Evolutionary conservation across 2,329 filamentous ascomycete species (phyloP).

Genomic region (Clarireedia sp.): DNA sequence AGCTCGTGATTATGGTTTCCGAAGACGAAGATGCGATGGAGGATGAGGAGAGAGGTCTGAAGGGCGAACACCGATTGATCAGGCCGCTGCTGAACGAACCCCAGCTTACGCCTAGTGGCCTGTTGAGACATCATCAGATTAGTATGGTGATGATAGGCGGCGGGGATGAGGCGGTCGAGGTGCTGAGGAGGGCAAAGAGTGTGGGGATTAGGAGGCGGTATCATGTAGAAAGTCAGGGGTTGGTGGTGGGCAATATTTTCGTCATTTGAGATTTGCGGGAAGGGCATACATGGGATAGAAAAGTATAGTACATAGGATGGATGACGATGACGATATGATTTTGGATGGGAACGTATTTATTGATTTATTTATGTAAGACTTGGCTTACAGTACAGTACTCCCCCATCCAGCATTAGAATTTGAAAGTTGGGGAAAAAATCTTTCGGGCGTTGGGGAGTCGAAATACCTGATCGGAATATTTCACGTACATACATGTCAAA

Average conservation of each 20-base stretch:
- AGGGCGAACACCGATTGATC: constrained; percentile 31
- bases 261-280: constrained; percentile 34
- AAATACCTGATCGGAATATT: no score
- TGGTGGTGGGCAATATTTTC: constrained; percentile 71
- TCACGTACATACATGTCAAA: no score
- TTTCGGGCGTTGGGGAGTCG: no score
- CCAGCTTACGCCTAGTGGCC: constrained; percentile 42
- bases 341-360: no score
- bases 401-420: no score
- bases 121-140: constrained; percentile 50
- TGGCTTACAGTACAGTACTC: no score
- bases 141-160: constrained; percentile 78
- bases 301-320: no score
- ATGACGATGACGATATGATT: no score
- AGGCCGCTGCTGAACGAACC: constrained; percentile 67
- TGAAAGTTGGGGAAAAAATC: no score
- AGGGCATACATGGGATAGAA: no score
- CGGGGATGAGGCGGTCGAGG: constrained; percentile 54
- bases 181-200: constrained; percentile 54
- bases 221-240: constrained; percentile 71
- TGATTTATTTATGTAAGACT: no score
- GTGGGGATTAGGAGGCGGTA: constrained; percentile 74
- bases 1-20: constrained; percentile 73
- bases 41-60: constrained; percentile 25
- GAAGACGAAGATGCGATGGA: constrained; percentile 36